Evolutionary conservation across 2,329 filamentous ascomycete genomes (phyloP).

Genomic region (Tolypocladium amazonense): DNA sequence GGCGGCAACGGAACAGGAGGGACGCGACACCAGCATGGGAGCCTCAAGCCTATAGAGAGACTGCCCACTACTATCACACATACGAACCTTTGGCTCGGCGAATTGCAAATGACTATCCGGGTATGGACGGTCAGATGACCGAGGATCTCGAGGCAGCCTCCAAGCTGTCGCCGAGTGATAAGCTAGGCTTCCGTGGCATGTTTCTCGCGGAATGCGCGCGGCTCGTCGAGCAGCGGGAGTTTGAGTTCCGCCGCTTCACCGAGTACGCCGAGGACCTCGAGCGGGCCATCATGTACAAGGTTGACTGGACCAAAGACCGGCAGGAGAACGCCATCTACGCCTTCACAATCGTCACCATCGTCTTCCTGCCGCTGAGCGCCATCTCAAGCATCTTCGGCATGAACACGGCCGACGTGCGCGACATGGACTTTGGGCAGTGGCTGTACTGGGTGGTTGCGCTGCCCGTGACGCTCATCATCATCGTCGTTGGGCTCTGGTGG

Average conservation of each 20-base stretch:
- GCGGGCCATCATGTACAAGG: conserved; percentile 20
- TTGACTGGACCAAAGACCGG: conserved; percentile 29
- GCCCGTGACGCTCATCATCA: conserved; percentile 31
- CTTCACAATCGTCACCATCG: conserved; percentile 37
- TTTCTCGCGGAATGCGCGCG: conserved; percentile 26
- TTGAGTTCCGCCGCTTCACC: conserved; percentile 18
- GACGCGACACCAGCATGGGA: neutral
- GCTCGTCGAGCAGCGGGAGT: conserved; percentile 25
- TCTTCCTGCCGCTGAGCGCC: conserved; percentile 36
- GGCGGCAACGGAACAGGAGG: conserved; percentile 1
- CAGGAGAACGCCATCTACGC: conserved; percentile 38
- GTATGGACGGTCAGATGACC: conserved; percentile 10
- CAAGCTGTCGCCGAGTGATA: conserved; percentile 24
- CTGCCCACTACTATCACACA: neutral
- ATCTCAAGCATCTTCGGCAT: conserved; percentile 41
- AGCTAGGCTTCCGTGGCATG: conserved; percentile 25
- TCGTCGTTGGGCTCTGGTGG: conserved; percentile 28
- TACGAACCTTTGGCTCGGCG: conserved; percentile 1
- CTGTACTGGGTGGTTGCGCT: conserved; percentile 38
- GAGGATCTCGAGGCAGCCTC: conserved; percentile 17
- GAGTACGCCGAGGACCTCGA: conserved; percentile 20
- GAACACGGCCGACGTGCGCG: conserved; percentile 39
- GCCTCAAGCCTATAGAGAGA: neutral
- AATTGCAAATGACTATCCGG: conserved; percentile 10
- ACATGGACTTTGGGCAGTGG: conserved; percentile 37